Conservation (phyloP, 495 filamentous ascomycete genomes). For the Tuber brumale region DNA sequence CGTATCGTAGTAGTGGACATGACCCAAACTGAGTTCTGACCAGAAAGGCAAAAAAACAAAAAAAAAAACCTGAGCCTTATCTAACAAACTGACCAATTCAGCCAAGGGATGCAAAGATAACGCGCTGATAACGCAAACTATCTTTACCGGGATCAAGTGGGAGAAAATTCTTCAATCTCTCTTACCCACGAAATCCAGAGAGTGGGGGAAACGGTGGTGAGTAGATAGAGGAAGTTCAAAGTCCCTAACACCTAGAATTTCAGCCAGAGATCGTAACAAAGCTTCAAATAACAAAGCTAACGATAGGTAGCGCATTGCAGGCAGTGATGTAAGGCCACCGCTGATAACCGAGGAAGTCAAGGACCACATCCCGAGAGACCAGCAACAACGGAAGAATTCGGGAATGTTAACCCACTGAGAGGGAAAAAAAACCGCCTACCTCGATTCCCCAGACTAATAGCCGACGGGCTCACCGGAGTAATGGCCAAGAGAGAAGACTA, state of each 20-base stretch:
- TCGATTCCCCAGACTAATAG: not conserved
- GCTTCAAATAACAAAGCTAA: not conserved
- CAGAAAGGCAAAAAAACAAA: not conserved
- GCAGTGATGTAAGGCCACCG: not conserved
- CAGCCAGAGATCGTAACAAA: not conserved
- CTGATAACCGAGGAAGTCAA: not conserved
- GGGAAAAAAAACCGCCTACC: not conserved
- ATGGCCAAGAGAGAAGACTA: not conserved
- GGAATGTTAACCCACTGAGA: not conserved
- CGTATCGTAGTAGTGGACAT: not conserved
- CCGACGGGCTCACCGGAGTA: not conserved
- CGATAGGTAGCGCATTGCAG: not conserved
- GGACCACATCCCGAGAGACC: not conserved
- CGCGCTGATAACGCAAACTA: not conserved
- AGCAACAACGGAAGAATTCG: constrained; percentile 2
- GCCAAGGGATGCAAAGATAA: not conserved
- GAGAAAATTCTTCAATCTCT: not conserved
- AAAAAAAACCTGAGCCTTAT: not conserved
- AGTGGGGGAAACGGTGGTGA: not conserved
- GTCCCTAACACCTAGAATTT: not conserved
- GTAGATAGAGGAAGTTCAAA: not conserved
- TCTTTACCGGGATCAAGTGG: not conserved
- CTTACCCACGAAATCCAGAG: not conserved
- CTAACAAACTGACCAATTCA: not conserved
- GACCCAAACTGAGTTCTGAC: not conserved